A percentile compares a stretch with the other conserved stretches of the same genome.
phyloP scores from a whole-genome alignment of 2,329 filamentous ascomycete species.

The Hypoxylon sp. region DNA sequence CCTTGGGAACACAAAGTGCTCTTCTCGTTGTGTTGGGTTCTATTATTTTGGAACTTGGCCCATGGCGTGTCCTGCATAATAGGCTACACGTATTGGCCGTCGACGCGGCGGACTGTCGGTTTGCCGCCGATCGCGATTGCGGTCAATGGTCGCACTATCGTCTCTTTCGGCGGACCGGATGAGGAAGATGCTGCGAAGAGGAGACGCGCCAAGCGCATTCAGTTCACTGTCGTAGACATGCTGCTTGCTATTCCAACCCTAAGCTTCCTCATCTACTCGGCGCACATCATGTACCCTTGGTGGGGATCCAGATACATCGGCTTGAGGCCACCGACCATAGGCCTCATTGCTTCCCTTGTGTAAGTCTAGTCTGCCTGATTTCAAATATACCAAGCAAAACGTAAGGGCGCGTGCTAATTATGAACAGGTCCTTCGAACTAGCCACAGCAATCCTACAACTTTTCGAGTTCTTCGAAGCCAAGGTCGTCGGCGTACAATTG shows the following conservation, averaged over 20 bases:
- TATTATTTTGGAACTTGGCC: constrained; percentile 40
- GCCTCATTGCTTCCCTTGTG: constrained; percentile 41
- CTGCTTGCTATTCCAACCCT: constrained; percentile 38
- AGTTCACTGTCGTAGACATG: constrained; percentile 39
- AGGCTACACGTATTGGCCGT: constrained; percentile 42
- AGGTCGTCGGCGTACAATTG: constrained; percentile 41
- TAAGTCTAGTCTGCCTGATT: too few species aligned
- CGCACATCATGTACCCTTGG: constrained; percentile 43
- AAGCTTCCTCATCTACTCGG: constrained; percentile 41
- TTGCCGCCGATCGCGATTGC: constrained; percentile 39
- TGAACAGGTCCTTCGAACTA: constrained; percentile 36
- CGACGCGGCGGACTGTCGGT: constrained; percentile 40
- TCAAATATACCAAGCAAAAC: too few species aligned
- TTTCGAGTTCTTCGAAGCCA: constrained; percentile 43
- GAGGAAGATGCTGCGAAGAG: constrained; percentile 40
- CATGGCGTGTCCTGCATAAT: constrained; percentile 35
- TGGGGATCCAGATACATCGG: constrained; percentile 43
- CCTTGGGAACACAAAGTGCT: constrained; percentile 42
- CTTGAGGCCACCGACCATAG: constrained; percentile 41
- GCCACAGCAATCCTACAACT: constrained; percentile 41
- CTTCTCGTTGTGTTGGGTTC: constrained; percentile 41
- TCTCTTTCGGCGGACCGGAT: constrained; percentile 41
- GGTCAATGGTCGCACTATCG: constrained; percentile 37
- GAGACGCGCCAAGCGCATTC: constrained; percentile 37
- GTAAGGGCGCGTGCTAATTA: background rate